phyloP scores from a whole-genome alignment of 2,329 filamentous ascomycete genomes.

The Apiospora aurea region DNA sequence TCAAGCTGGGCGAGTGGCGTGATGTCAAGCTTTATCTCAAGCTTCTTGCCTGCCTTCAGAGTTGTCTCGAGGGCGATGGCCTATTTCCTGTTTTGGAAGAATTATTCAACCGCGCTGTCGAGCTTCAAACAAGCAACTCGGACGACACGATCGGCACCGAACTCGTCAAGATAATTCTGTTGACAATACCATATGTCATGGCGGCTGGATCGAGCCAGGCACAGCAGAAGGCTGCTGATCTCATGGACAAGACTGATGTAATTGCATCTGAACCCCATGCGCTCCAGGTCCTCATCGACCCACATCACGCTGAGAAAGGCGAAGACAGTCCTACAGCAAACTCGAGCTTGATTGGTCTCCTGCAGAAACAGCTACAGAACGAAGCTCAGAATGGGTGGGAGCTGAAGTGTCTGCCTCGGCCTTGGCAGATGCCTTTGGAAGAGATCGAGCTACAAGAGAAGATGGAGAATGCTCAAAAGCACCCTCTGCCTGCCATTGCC shows the following conservation, averaged over 20 bases:
- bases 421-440: constrained; percentile 69
- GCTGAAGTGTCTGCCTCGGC: constrained; percentile 71
- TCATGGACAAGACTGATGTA: constrained; percentile 94
- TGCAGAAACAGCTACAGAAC: constrained; percentile 84
- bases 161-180: constrained; percentile 93
- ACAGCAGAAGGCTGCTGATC: constrained; percentile 74
- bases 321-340: constrained; percentile 69
- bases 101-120: constrained; percentile 89
- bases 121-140: constrained; percentile 89
- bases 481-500: constrained; percentile 76
- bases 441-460: constrained; percentile 67
- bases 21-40: constrained; percentile 90
- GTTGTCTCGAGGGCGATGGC: constrained; percentile 81
- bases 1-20: constrained; percentile 82
- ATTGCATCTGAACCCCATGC: constrained; percentile 89
- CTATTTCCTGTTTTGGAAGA: constrained; percentile 86
- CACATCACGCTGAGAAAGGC: constrained; percentile 73
- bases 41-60: constrained; percentile 86
- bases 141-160: constrained; percentile 87
- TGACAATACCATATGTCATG: constrained; percentile 92
- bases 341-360: constrained; percentile 75
- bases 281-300: constrained; percentile 85
- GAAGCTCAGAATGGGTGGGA: constrained; percentile 81
- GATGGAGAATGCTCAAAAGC: constrained; percentile 69
- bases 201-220: constrained; percentile 73